phyloP scores from a whole-genome alignment of 2,329 filamentous ascomycete genomes.

The Aspergillus puulaauensis region DNA sequence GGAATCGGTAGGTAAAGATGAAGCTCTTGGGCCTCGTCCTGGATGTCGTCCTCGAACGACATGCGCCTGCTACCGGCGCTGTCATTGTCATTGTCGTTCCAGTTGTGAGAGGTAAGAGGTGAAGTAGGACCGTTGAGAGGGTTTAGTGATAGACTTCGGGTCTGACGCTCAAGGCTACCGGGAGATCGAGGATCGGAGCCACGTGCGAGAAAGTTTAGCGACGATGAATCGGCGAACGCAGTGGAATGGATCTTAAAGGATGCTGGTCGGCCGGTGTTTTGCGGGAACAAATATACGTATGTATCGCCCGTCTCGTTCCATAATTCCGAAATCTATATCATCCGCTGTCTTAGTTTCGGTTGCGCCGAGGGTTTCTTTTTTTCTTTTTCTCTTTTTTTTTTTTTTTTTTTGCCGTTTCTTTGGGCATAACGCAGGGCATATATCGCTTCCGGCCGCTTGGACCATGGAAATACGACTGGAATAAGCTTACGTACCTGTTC shows the following conservation, averaged over 20 bases:
- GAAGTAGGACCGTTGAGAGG: slow-evolving; percentile 24
- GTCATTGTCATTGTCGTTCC: slow-evolving; percentile 37
- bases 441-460: not conserved
- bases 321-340: slow-evolving; percentile 54
- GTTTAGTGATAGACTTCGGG: slow-evolving; percentile 31
- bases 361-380: not conserved
- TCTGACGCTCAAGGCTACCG: slow-evolving; percentile 32
- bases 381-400: not conserved
- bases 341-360: slow-evolving; percentile 7
- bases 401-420: not conserved
- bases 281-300: slow-evolving; percentile 62
- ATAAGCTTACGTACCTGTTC: slow-evolving; percentile 48
- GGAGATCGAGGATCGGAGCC: slow-evolving; percentile 49
- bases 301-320: slow-evolving; percentile 66
- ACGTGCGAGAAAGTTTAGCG: slow-evolving; percentile 56
- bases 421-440: not conserved
- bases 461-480: not conserved
- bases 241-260: slow-evolving; percentile 63
- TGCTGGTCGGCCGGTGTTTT: slow-evolving; percentile 54
- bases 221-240: slow-evolving; percentile 57
- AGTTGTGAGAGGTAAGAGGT: slow-evolving; percentile 32
- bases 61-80: slow-evolving; percentile 50
- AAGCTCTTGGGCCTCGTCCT: slow-evolving; percentile 44
- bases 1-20: slow-evolving; percentile 61
- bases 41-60: slow-evolving; percentile 46